These are phyloP conservation scores for Capsicum baccatum DNA, from an alignment of 257 asterid species.

Conservation along the genomic window DNA sequence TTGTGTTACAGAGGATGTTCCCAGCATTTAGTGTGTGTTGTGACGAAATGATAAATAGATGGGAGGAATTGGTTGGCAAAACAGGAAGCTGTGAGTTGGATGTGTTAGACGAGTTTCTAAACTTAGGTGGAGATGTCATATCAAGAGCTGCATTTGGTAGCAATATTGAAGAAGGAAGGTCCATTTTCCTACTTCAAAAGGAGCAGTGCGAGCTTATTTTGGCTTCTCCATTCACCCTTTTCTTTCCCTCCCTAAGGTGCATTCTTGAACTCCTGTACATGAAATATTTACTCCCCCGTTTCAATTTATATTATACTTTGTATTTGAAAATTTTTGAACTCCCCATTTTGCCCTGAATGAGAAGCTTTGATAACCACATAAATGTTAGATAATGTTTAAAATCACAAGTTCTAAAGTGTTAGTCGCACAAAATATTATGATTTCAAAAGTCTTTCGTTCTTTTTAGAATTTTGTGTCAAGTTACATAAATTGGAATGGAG, in stretches of 20 bases:
- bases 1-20: slow-evolving; percentile 29
- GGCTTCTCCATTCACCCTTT: slow-evolving; percentile 31
- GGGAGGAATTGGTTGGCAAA: slow-evolving; percentile 27
- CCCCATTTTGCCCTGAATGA: too few relatives aligned
- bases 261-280: background rate
- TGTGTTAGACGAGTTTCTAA: slow-evolving; percentile 21
- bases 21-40: slow-evolving; percentile 30
- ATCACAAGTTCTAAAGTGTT: too few relatives aligned
- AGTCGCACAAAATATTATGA: too few relatives aligned
- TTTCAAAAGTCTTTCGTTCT: too few relatives aligned
- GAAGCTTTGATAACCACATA: too few relatives aligned
- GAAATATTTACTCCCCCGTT: background rate
- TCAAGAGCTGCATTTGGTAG: slow-evolving; percentile 38
- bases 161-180: slow-evolving; percentile 37
- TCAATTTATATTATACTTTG: too few relatives aligned
- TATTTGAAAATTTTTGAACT: too few relatives aligned
- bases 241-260: slow-evolving; percentile 37
- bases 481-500: too few relatives aligned
- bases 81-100: slow-evolving; percentile 29
- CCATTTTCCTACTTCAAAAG: slow-evolving; percentile 35
- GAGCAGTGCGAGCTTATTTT: slow-evolving; percentile 34
- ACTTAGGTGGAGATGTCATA: slow-evolving; percentile 35
- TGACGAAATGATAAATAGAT: slow-evolving; percentile 29
- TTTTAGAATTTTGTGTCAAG: too few relatives aligned
- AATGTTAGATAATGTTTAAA: too few relatives aligned